A percentile compares a stretch with the other conserved stretches of the same genome.
These are phyloP conservation scores for Phytophthora ohioensis DNA, from an alignment of 352 stramenopile species.

Conservation along the genomic window DNA sequence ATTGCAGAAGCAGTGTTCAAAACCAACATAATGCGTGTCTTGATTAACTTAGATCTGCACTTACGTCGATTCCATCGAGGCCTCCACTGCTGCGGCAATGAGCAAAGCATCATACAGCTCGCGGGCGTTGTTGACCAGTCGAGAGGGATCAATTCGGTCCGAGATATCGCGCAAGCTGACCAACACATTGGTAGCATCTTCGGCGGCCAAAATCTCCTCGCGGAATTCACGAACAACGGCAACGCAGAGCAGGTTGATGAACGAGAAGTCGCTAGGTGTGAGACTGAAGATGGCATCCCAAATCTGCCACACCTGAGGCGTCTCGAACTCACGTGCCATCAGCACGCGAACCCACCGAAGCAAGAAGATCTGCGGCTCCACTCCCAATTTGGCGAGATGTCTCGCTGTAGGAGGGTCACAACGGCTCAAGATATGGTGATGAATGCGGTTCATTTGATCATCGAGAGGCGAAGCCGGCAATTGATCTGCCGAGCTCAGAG, in stretches of 20 bases:
- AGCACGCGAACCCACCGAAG: conserved; percentile 81
- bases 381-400: conserved; percentile 53
- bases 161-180: conserved; percentile 67
- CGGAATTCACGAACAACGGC: conserved; percentile 73
- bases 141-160: conserved; percentile 54
- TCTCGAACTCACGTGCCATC: conserved; percentile 81
- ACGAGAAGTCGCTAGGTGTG: conserved; percentile 74
- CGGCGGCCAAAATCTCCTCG: conserved; percentile 64
- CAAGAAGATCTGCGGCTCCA: conserved; percentile 80
- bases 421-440: conserved; percentile 66
- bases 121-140: conserved; percentile 63
- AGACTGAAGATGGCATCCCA: conserved; percentile 85
- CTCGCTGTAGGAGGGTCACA: conserved; percentile 70
- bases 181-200: conserved; percentile 69
- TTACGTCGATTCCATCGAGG: conserved; percentile 38
- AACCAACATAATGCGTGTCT: conserved; percentile 10
- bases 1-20: conserved; percentile 4
- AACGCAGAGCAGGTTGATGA: conserved; percentile 84
- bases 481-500: conserved; percentile 42
- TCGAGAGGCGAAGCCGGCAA: conserved; percentile 58
- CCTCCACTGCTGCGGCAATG: conserved; percentile 67
- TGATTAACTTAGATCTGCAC: conserved; percentile 24
- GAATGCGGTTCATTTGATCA: conserved; percentile 81
- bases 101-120: conserved; percentile 77
- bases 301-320: conserved; percentile 78